These are phyloP conservation scores for Aphanomyces stellatus DNA, from an alignment of 352 stramenopile species.

Conservation along the genomic window DNA sequence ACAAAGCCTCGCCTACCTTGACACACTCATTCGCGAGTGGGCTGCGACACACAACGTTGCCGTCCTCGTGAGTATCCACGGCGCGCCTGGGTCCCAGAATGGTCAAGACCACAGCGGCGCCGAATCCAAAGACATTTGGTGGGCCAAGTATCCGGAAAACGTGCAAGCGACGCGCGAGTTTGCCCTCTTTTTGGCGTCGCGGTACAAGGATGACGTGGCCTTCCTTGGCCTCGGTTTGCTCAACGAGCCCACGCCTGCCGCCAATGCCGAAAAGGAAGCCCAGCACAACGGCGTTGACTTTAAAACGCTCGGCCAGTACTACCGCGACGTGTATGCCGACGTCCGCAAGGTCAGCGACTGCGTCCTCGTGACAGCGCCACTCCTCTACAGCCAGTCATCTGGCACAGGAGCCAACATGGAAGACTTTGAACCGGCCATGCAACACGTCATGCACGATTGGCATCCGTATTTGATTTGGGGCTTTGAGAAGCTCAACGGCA, in stretches of 20 bases:
- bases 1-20: slow-evolving; percentile 34
- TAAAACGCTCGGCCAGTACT: slow-evolving; percentile 22
- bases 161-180: slow-evolving; percentile 23
- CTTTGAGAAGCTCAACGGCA: slow-evolving; percentile 21
- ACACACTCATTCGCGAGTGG: slow-evolving; percentile 39
- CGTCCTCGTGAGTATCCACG: slow-evolving; percentile 43
- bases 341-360: slow-evolving; percentile 21
- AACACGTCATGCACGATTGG: slow-evolving; percentile 33
- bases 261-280: background rate
- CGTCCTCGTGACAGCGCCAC: slow-evolving; percentile 20
- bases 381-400: slow-evolving; percentile 18
- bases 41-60: slow-evolving; percentile 42
- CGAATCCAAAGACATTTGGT: slow-evolving; percentile 13
- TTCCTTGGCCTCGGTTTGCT: slow-evolving; percentile 29
- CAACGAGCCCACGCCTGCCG: slow-evolving; percentile 25
- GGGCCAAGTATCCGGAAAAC: slow-evolving; percentile 23
- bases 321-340: slow-evolving; percentile 18
- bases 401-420: slow-evolving; percentile 1
- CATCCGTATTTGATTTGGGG: slow-evolving; percentile 37
- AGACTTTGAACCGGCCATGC: slow-evolving; percentile 19
- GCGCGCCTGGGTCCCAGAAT: slow-evolving; percentile 47
- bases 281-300: slow-evolving; percentile 20
- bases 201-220: slow-evolving; percentile 23
- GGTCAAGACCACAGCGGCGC: slow-evolving; percentile 19
- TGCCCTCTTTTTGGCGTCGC: slow-evolving; percentile 24